Base-by-base conservation (phyloP, 164 flowering plant genomes). In the Annona cherimola region DNA sequence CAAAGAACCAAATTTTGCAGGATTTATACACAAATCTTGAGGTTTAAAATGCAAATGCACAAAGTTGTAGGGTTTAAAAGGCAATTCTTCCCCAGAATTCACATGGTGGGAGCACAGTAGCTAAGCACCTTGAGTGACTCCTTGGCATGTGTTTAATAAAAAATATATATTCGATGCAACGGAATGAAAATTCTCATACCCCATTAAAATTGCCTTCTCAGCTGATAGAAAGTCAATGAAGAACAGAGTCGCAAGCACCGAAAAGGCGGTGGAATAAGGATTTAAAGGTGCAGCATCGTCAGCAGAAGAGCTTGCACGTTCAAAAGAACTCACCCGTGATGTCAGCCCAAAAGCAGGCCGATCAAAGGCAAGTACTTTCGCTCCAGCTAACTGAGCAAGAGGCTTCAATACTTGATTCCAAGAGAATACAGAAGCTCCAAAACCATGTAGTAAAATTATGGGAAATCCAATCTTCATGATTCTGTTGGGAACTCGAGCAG, bases 261-360 rank as follows among this genome's bases (percentile, higher is more conserved):
- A 84, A 79, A 90, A 95, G 16, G 83, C 85, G 84, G 83, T 85
- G 5, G 94, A 88, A 81, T 91, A 95, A 2, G 97, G 97, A 82
- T 92, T 94, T 63, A 86, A 69, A 45, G 84, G 84, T 74, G 60
- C 76, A 19, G 74, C 16, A 75, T 83, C 84, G 42, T 68, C 65
- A 6, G 19, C 60, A 43, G 44, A 69, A 41, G 79, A 35, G 5
- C 81, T 59, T 26, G 81, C 65, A 44, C 67, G 73, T 39, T 46
- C 65, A 7, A 12, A 65, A 59, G 42, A 68, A 55, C 61, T 42
- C 61, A 84, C 75, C 79, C 99, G 85, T 45, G 99, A 88, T 42
- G 99, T 92, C 79, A 95, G 78, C 44, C 97, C 99, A 83, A 95
- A 95, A 59, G 97, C 99, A 44, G 99, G 99, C 77, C 99, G 86